These are phyloP conservation scores for Kazachstania kunashirensis DNA, from an alignment of 805 yeast genomes.

Conservation along the genomic window DNA sequence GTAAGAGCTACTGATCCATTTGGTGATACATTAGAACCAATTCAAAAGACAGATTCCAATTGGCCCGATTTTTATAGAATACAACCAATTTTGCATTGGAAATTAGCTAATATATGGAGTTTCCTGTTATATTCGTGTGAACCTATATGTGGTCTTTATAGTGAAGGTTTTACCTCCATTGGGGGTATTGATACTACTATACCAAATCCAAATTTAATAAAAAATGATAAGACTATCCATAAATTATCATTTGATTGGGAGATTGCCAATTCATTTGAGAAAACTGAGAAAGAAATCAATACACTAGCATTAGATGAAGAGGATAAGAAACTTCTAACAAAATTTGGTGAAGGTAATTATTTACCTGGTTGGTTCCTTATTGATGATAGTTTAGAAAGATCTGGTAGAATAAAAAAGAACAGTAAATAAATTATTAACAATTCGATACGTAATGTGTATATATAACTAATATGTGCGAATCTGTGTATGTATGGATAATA, in stretches of 20 bases:
- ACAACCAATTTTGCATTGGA: constrained; percentile 88
- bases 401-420: constrained; percentile 21
- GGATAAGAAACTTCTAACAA: constrained; percentile 8
- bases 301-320: constrained; percentile 7
- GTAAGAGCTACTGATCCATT: constrained; percentile 83
- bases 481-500: neutral
- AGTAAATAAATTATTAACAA: neutral
- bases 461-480: neutral
- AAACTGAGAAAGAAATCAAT: constrained; percentile 3
- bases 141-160: constrained; percentile 69
- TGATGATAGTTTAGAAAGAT: constrained; percentile 26
- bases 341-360: constrained; percentile 1
- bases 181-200: constrained; percentile 70
- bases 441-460: neutral
- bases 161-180: constrained; percentile 76
- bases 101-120: constrained; percentile 74
- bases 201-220: constrained; percentile 53
- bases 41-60: constrained; percentile 74
- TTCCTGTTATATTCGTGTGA: constrained; percentile 53
- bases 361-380: constrained; percentile 30
- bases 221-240: constrained; percentile 2
- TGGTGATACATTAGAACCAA: constrained; percentile 46
- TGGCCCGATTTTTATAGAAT: constrained; percentile 85
- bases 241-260: constrained; percentile 22
- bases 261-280: constrained; percentile 13